Conservation (phyloP, 371 early-diverging fungal species). For the Mortierella sp. region DNA sequence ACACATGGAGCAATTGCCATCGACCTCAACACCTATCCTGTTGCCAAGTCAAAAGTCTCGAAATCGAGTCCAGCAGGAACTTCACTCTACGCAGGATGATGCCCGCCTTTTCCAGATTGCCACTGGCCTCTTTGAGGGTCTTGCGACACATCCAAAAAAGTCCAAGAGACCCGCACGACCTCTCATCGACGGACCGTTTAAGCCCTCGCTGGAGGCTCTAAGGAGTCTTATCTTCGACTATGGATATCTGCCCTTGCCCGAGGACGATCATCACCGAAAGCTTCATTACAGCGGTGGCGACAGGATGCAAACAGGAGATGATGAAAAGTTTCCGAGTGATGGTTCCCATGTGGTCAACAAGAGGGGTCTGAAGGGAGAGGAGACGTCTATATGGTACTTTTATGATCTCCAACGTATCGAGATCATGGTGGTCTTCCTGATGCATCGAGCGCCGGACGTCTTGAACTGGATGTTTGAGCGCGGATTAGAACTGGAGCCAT, state of each 20-base stretch:
- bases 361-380: conserved; percentile 30
- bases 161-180: conserved; percentile 11
- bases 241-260: conserved; percentile 55
- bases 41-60: conserved; percentile 1
- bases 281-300: conserved; percentile 33
- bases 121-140: conserved; percentile 42
- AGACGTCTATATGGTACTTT: conserved; percentile 51
- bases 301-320: conserved; percentile 25
- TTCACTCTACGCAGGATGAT: conserved; percentile 42
- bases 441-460: conserved; percentile 21
- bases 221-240: conserved; percentile 32
- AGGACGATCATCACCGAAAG: conserved; percentile 47
- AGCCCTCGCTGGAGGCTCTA: conserved; percentile 14
- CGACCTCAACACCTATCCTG: neutral
- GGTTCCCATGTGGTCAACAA: conserved; percentile 40
- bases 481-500: conserved; percentile 34
- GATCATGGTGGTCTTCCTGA: conserved; percentile 37
- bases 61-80: conserved; percentile 1
- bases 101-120: conserved; percentile 47
- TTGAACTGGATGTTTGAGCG: conserved; percentile 44
- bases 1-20: conserved; percentile 20
- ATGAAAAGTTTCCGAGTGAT: conserved; percentile 36
- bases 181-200: conserved; percentile 41
- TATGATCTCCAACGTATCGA: conserved; percentile 44
- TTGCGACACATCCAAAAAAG: conserved; percentile 33